Base-by-base conservation (phyloP, 768 basidiomycete species). In the Leccinum rimulosum region DNA sequence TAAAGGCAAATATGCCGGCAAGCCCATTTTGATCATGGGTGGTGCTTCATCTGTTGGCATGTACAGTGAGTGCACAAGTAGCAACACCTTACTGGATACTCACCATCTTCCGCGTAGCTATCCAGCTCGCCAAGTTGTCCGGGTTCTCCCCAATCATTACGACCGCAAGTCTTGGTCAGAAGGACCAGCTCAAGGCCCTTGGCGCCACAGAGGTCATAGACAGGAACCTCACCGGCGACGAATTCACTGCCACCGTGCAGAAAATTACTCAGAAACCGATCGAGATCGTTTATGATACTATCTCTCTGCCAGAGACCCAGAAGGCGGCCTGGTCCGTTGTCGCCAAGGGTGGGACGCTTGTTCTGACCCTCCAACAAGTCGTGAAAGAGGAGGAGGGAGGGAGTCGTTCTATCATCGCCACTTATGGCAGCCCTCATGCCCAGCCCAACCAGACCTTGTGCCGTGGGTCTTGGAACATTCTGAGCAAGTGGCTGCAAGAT, bases 41-140 rank as follows among this genome's bases (percentile, higher is more conserved):
- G 82, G 82, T 5, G 68, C 79, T 6, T 74, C 75, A 11, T 79
- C 78, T 19, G 80, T 82, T 0, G 82, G 82, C n/a, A 76, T 76
- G 70, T 78, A 70, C 50, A 73, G 81, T 79, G 60, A 59, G 73
- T 65, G n/a, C 50, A 56, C 28, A 25, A 2, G 5, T 17, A 3
- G 10, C 6, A 27, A 17, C 10, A 7, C 6, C 36, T 15, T 7
- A 36, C 36, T 15, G 36, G 14, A 43, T 22, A 8, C 57, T 69
- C 28, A 61, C 51, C 31, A 27, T 43, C 6, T 25, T 47, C 50
- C 33, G 40, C 55, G 19, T 12, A 77, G 79, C 55, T 14, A 71
- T 75, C 57, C 80, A 81, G 63, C 69, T 79, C 15, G 78, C 79
- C 2, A 73, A 64, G 35, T 56, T 74, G 33, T 72, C 76, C 3